These are phyloP conservation scores for Madurella fahalii DNA, from an alignment of 2,329 filamentous ascomycete genomes.

Conservation along the genomic window DNA sequence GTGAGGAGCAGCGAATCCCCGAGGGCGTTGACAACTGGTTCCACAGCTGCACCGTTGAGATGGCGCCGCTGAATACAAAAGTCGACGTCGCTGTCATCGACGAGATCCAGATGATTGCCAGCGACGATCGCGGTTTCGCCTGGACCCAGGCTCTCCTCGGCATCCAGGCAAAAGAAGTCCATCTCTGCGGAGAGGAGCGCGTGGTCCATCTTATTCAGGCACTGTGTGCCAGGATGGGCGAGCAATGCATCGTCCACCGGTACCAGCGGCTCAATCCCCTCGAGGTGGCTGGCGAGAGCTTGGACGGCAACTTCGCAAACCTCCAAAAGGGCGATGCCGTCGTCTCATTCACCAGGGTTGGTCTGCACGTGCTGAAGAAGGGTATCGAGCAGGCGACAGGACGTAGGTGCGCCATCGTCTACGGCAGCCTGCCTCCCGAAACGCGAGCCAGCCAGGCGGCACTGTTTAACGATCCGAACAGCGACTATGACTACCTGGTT, in stretches of 20 bases:
- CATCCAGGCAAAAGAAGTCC: slow-evolving; percentile 80
- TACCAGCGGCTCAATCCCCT: slow-evolving; percentile 83
- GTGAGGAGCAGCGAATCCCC: slow-evolving; percentile 78
- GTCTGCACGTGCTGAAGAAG: slow-evolving; percentile 74
- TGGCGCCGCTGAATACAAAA: slow-evolving; percentile 54
- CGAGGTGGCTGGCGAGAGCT: slow-evolving; percentile 57
- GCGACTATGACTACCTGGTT: slow-evolving; percentile 91
- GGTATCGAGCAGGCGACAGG: slow-evolving; percentile 73
- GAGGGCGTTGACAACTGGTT: slow-evolving; percentile 56
- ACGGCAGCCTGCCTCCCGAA: slow-evolving; percentile 86
- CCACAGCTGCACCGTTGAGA: slow-evolving; percentile 90
- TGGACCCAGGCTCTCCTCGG: slow-evolving; percentile 92
- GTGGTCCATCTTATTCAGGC: slow-evolving; percentile 74
- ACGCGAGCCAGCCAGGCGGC: slow-evolving; percentile 86
- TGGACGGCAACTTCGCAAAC: slow-evolving; percentile 59
- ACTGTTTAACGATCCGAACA: slow-evolving; percentile 91
- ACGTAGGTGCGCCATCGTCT: slow-evolving; percentile 83
- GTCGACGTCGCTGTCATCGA: slow-evolving; percentile 94
- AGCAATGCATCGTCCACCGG: slow-evolving; percentile 73
- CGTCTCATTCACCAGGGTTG: slow-evolving; percentile 78
- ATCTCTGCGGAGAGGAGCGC: slow-evolving; percentile 87
- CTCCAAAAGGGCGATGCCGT: slow-evolving; percentile 88
- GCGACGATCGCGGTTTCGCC: slow-evolving; percentile 76
- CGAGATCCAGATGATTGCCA: slow-evolving; percentile 96
- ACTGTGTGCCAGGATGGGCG: slow-evolving; percentile 73